phyloP scores from a whole-genome alignment of 257 asterid species.

The Ajuga chamaepitys region DNA sequence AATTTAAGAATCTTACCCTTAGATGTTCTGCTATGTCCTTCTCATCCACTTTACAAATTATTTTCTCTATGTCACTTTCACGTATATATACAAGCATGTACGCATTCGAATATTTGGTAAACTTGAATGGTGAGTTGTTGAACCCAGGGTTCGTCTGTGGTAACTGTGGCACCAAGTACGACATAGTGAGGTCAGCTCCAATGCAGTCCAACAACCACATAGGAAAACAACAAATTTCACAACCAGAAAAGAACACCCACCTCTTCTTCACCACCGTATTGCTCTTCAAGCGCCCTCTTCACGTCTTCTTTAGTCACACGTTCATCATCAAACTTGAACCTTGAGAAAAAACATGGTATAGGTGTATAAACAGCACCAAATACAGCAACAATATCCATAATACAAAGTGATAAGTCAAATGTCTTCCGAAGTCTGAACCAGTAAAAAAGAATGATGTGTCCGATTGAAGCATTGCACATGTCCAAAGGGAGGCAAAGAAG shows the following conservation, averaged over 20 bases:
- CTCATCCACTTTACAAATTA: conserved; percentile 77
- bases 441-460: not conserved
- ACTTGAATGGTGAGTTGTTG: conserved; percentile 71
- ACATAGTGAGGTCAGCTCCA: conserved; percentile 5
- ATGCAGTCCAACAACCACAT: conserved; percentile 4
- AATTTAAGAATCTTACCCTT: conserved; percentile 40
- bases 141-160: conserved; percentile 76
- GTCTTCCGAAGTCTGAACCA: conserved; percentile 7
- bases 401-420: not conserved
- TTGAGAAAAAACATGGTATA: conserved; percentile 13
- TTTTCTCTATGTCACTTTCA: conserved; percentile 69
- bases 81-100: conserved; percentile 88
- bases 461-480: not conserved
- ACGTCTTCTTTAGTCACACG: conserved; percentile 47
- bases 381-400: conserved; percentile 3
- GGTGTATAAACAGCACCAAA: conserved; percentile 8
- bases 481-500: not conserved
- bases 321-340: conserved; percentile 55
- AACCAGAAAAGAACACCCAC: conserved; percentile 12
- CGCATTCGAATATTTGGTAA: conserved; percentile 75
- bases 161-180: conserved; percentile 35
- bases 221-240: conserved; percentile 6
- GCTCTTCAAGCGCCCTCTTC: conserved; percentile 49
- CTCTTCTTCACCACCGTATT: conserved; percentile 54
- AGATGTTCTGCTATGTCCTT: conserved; percentile 81